Evolutionary conservation across 1,284 basidiomycete species (phyloP), one percentile per base, ranked within the genome.

Genomic region (Pseudozyma sp.): DNA sequence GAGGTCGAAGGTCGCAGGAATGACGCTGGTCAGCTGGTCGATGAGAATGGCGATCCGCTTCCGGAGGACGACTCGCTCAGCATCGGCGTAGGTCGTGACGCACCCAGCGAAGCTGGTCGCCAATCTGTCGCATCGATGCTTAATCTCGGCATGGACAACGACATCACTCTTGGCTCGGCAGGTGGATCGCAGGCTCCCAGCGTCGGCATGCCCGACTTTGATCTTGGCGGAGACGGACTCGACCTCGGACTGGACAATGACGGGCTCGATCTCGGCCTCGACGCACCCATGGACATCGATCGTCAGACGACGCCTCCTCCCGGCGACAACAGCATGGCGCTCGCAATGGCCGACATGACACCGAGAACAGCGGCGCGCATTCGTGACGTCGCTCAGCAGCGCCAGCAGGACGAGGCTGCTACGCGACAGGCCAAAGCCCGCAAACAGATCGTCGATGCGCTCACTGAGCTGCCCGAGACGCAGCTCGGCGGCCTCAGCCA

Each of bases 191-290:
- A 60, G 43, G 72, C 66, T 31, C 67, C 67, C 19, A 75, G 72
- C 44, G 39, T 75, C 29, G 72, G 72, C 46, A 54, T 75, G 55
- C 72, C 66, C 11, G 72, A 67, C 34, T 75, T 75, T 45, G 67
- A 75, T 35, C 57, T 73, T 4, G 66, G 61, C 10, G 69, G 62
- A 24, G 77, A 68, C 29, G 91, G 92, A 57, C 86, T 93, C 19
- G 91, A 90, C 46, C 87, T 94, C 54, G 82, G 81, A 29, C 70
- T 83, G 35, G 89, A 90, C 55, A 79, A 67, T 40, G 68, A 60
- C 24, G 59, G 54, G 11, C 48, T 69, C 7, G 58, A 67, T 35
- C 52, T 69, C 34, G 71, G 71, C 8, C 63, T 70, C 16, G 68
- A 70, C n/a, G 59, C 55, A 5, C 61, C 57, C 37, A 70, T 63